Conservation (phyloP, 73 alveolate genomes). For the Tetrahymena malaccensis region DNA sequence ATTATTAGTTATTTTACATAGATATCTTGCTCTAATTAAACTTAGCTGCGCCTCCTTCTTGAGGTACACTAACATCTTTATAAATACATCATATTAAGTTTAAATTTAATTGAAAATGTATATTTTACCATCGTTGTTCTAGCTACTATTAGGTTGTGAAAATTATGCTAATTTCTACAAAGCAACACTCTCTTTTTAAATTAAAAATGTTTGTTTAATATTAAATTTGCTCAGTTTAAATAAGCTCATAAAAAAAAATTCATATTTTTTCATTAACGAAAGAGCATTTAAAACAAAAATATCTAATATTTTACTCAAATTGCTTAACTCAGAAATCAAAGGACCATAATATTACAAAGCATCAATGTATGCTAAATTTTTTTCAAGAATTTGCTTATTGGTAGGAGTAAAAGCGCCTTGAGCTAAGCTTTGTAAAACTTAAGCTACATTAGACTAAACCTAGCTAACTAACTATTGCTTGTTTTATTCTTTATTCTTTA, state of each 20-base stretch:
- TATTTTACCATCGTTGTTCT: not conserved
- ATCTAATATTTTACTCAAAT: not conserved
- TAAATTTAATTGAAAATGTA: not conserved
- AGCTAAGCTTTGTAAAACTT: not conserved
- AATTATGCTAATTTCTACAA: not conserved
- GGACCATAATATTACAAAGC: not conserved
- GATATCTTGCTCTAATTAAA: not conserved
- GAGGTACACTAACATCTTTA: not conserved
- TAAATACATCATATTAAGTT: not conserved
- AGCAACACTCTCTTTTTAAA: not conserved
- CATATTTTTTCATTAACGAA: not conserved
- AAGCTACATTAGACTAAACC: not conserved
- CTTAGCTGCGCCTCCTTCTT: not conserved
- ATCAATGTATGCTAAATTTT: not conserved
- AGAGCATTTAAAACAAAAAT: not conserved
- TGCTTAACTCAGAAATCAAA: not conserved
- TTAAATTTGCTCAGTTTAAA: not conserved
- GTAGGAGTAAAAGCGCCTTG: not conserved
- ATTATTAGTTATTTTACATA: not conserved
- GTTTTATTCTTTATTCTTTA: not conserved
- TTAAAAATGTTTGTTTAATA: not conserved
- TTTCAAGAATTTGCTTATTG: not conserved
- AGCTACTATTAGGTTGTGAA: not conserved
- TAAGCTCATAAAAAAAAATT: not conserved
- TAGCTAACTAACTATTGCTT: not conserved